Evolutionary conservation across 2,329 filamentous ascomycete genomes (phyloP).

Genomic region (Ustulina deusta): DNA sequence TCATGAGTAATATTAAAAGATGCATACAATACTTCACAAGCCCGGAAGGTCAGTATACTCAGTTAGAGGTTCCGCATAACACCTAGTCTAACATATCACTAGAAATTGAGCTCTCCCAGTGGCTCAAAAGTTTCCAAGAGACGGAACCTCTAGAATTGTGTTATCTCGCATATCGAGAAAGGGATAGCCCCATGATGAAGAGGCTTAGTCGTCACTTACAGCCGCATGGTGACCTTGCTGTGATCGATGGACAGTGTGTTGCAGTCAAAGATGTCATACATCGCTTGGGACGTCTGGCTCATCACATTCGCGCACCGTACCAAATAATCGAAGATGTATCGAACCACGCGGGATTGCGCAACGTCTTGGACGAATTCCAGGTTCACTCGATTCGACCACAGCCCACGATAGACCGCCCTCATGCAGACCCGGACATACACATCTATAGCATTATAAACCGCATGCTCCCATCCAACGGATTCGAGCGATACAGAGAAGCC

Average conservation of each 20-base stretch:
- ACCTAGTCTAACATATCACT: not conserved
- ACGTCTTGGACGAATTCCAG: constrained; percentile 51
- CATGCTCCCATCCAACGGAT: constrained; percentile 46
- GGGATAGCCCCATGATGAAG: constrained; percentile 25
- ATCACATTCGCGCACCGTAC: constrained; percentile 55
- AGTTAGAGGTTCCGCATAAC: not conserved
- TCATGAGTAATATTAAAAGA: constrained; percentile 16
- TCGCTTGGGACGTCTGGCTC: constrained; percentile 59
- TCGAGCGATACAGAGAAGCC: constrained; percentile 29
- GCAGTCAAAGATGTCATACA: constrained; percentile 52
- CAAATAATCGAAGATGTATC: constrained; percentile 53
- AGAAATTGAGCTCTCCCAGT: constrained; percentile 36
- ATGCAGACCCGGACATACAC: constrained; percentile 41
- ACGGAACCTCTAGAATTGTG: constrained; percentile 31
- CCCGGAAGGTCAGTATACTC: constrained; percentile 30
- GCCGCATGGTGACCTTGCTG: not conserved
- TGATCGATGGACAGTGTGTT: constrained; percentile 5
- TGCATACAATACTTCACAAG: constrained; percentile 7
- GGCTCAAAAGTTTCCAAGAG: constrained; percentile 25
- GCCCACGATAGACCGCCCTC: constrained; percentile 14
- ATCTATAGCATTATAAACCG: constrained; percentile 51
- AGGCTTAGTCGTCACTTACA: constrained; percentile 24
- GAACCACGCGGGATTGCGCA: constrained; percentile 47
- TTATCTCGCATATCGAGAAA: constrained; percentile 37
- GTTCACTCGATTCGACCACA: constrained; percentile 33